Evolutionary conservation across 495 filamentous ascomycete species (phyloP), one percentile per base, ranked within the genome.

Genomic region (Penicillium mononematosum): DNA sequence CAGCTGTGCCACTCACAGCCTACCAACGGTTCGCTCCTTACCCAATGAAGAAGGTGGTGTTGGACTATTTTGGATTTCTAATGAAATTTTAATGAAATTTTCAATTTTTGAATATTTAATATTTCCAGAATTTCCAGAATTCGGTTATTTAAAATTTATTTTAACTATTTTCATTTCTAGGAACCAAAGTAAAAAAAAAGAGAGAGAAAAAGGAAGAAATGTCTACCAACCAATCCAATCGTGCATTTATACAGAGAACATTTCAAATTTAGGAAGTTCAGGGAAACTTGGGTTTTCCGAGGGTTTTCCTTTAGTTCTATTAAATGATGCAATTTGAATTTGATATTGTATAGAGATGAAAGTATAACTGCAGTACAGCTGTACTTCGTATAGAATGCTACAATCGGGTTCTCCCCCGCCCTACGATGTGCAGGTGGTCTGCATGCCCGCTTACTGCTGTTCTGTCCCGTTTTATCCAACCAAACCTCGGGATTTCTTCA

Each of bases 1-100:
- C 66, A 64, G 48, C 41, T 31, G 45, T 39, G 29, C 43, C 45
- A 57, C 42, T 54, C 50, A 17, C 12, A 34, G 27, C 20, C 56
- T 29, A 53, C 16, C 45, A 51, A 46, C 31, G 53, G 55, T 36
- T 48, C 55, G 51, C 53, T 45, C 39, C 31, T 66, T 56, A 42
- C 66, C 61, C 29, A 19, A 66, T 53, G n/a, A 60, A 64, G 66
- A 69, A 69, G 66, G 66, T 69, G 60, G 60, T 64, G 64, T 42
- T 49, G 45, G 27, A 48, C 27, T 48, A 8, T 16, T 38, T 17
- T 27, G 20, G 49, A 39, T 29, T 39, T 24, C 10, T 20, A 11
- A 14, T n/a, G 9, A 38, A 36, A 8, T 14, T 31, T n/a, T 20
- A 17, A 14, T 9, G 9, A 38, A 36, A 8, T 14, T 31, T 43